These are phyloP conservation scores for Xylaria sp. DNA, from an alignment of 2,329 filamentous ascomycete genomes.

Conservation along the genomic window DNA sequence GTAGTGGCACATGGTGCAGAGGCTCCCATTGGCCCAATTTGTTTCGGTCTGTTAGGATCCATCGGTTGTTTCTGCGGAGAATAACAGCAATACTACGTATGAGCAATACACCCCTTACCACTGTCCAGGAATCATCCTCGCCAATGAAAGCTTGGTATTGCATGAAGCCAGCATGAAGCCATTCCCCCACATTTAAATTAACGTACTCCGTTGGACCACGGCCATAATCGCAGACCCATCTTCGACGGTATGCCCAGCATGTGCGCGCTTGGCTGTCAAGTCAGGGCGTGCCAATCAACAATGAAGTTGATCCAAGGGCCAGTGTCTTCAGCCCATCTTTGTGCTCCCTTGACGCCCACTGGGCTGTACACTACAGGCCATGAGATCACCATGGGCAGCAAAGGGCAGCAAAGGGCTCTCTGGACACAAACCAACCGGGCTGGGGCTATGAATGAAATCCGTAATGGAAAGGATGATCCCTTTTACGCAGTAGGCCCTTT, in stretches of 20 bases:
- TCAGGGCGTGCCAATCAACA: constrained; percentile 27
- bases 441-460: constrained; percentile 20
- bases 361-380: constrained; percentile 15
- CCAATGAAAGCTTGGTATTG: constrained; percentile 35
- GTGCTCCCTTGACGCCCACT: constrained; percentile 16
- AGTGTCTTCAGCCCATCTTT: constrained; percentile 7
- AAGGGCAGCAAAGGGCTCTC: background rate
- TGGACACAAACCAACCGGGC: constrained; percentile 16
- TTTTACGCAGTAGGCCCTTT: constrained; percentile 10
- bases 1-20: no score
- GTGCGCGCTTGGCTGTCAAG: constrained; percentile 29
- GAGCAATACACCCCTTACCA: constrained; percentile 28
- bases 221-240: constrained; percentile 19
- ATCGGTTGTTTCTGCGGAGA: constrained; percentile 43
- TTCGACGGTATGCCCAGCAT: constrained; percentile 22
- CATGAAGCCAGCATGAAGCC: constrained; percentile 9
- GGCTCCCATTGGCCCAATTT: constrained; percentile 30
- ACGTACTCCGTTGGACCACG: constrained; percentile 25
- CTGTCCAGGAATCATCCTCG: background rate
- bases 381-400: background rate
- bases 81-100: no score
- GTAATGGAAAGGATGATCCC: constrained; percentile 26
- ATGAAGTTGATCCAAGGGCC: background rate
- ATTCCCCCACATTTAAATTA: constrained; percentile 29
- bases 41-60: constrained; percentile 37